Percentiles rank a stretch among this genome's conserved stretches.
Conservation (phyloP, 768 basidiomycete genomes). For the Calvatia gigantea region DNA sequence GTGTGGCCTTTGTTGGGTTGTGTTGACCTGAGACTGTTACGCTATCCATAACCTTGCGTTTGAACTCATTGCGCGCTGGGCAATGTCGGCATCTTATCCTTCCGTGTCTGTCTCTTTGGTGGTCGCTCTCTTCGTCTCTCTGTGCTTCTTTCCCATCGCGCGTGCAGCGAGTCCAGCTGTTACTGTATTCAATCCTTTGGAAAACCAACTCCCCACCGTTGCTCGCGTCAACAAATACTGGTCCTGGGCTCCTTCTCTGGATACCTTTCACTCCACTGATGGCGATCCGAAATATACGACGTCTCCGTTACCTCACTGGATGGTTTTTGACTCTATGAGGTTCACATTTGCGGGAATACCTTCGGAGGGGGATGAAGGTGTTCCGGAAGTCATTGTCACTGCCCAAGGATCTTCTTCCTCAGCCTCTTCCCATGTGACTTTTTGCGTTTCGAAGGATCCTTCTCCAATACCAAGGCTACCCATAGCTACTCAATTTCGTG, state of each 20-base stretch:
- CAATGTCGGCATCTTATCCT: slow-evolving; percentile 34
- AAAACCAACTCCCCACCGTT: slow-evolving; percentile 73
- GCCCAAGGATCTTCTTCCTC: slow-evolving; percentile 53
- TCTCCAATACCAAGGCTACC: slow-evolving; percentile 53
- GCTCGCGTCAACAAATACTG: slow-evolving; percentile 65
- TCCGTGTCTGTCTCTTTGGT: slow-evolving; percentile 60
- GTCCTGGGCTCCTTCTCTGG: slow-evolving; percentile 62
- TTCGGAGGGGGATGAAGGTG: slow-evolving; percentile 55
- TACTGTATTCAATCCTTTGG: slow-evolving; percentile 57
- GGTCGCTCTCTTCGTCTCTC: slow-evolving; percentile 52
- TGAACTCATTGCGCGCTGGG: slow-evolving; percentile 16
- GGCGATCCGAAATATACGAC: slow-evolving; percentile 48
- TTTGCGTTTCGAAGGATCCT: slow-evolving; percentile 54
- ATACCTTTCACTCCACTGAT: slow-evolving; percentile 57
- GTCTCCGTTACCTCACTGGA: slow-evolving; percentile 68
- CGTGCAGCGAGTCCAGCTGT: slow-evolving; percentile 38
- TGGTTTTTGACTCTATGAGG: slow-evolving; percentile 60
- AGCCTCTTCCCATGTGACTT: slow-evolving; percentile 48
- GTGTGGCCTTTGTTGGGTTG: slow-evolving; percentile 13
- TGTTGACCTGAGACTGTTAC: slow-evolving; percentile 13
- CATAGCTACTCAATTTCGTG: slow-evolving; percentile 57
- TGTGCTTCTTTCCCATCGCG: slow-evolving; percentile 25
- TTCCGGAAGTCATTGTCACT: slow-evolving; percentile 54
- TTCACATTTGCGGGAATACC: slow-evolving; percentile 73
- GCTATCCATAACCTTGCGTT: background rate